A percentile compares a stretch with the other conserved stretches of the same genome.
Evolutionary conservation across 2,329 filamentous ascomycete genomes (phyloP).

Genomic region (Cladophialophora yegresii): DNA sequence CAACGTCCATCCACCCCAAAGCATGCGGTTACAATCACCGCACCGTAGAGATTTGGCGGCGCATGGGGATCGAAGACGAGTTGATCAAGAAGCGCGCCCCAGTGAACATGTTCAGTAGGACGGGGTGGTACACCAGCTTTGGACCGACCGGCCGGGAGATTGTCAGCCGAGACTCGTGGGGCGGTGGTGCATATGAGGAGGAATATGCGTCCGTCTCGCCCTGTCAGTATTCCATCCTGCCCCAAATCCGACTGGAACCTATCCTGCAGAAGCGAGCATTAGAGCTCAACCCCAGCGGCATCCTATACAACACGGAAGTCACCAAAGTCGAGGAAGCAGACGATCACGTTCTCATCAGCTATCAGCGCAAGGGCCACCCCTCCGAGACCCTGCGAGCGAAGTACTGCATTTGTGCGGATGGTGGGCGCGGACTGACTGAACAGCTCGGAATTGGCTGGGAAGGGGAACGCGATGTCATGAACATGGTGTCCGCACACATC

Average conservation of each 20-base stretch:
- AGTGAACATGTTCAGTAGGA: conserved; percentile 36
- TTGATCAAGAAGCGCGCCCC: conserved; percentile 35
- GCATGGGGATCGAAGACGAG: conserved; percentile 40
- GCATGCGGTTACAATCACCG: conserved; percentile 41
- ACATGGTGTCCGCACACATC: conserved; percentile 43
- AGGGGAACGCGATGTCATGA: conserved; percentile 41
- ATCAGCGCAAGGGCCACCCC: conserved; percentile 20
- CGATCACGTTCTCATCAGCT: conserved; percentile 35
- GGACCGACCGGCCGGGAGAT: conserved; percentile 40
- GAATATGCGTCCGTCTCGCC: conserved; percentile 39
- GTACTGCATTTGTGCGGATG: conserved; percentile 43
- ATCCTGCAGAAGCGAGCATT: conserved; percentile 39
- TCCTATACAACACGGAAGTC: conserved; percentile 40
- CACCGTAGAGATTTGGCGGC: conserved; percentile 36
- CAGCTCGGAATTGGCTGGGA: conserved; percentile 39
- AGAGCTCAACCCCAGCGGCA: conserved; percentile 39
- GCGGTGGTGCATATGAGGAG: conserved; percentile 36
- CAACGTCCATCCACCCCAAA: conserved; percentile 42
- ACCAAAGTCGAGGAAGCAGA: conserved; percentile 33
- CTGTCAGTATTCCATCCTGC: conserved; percentile 39
- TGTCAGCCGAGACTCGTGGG: conserved; percentile 39
- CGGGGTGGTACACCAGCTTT: conserved; percentile 42
- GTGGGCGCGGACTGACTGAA: conserved; percentile 40
- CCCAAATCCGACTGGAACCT: conserved; percentile 45
- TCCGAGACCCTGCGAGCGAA: conserved; percentile 31